Evolutionary conservation across 2,329 filamentous ascomycete species (phyloP).

Genomic region (Coleophoma crateriformis): DNA sequence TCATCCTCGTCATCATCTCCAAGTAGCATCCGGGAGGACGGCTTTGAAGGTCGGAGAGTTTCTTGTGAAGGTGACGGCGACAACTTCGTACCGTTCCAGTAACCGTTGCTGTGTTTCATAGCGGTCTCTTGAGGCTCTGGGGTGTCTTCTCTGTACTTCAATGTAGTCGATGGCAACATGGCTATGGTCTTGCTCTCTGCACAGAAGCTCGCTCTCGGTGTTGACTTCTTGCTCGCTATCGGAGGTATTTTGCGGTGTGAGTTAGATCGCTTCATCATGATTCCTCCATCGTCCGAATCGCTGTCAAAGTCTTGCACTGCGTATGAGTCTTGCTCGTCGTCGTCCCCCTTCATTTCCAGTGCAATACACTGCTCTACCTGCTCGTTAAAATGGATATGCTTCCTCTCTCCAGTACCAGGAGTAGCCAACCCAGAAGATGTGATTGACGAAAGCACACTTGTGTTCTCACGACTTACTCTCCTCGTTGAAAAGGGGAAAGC

Average conservation of each 20-base stretch:
- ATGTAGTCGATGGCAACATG: constrained; percentile 60
- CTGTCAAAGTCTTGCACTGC: constrained; percentile 37
- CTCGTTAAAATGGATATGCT: constrained; percentile 94
- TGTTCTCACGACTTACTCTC: constrained; percentile 55
- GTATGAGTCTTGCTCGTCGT: constrained; percentile 49
- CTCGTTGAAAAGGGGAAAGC: constrained; percentile 59
- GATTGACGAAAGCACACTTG: constrained; percentile 57
- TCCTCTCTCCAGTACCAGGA: constrained; percentile 63
- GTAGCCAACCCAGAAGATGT: constrained; percentile 64
- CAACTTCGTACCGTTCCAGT: constrained; percentile 29
- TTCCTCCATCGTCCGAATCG: constrained; percentile 56
- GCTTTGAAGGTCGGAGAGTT: constrained; percentile 64
- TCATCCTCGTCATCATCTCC: constrained; percentile 45
- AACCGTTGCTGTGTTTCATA: constrained; percentile 55
- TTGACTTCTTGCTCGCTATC: constrained; percentile 28
- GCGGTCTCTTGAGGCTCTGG: constrained; percentile 59
- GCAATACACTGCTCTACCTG: constrained; percentile 95
- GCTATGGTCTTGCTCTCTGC: constrained; percentile 62
- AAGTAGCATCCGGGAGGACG: constrained; percentile 53
- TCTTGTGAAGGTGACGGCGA: constrained; percentile 73
- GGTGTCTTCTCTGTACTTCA: constrained; percentile 52
- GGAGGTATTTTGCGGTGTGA: constrained; percentile 31
- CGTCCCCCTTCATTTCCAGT: constrained; percentile 75
- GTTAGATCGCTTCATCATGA: constrained; percentile 70
- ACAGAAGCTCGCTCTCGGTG: constrained; percentile 40